Base-by-base conservation (phyloP, 164 flowering plant species). In the Umbilicus rupestris region DNA sequence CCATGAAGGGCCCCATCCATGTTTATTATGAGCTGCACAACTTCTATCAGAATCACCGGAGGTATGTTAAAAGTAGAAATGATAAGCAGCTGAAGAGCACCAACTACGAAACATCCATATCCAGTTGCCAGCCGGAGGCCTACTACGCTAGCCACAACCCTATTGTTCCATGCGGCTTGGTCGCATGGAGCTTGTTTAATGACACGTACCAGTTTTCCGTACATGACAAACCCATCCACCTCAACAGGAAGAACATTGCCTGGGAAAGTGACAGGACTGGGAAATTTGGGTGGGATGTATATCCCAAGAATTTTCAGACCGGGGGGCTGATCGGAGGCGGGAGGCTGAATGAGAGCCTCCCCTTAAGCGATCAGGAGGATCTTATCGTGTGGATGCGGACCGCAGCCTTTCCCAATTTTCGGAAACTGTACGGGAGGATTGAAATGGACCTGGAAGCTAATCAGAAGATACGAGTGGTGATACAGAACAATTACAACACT, bases 111-210 rank as follows among this genome's bases (percentile, higher is more conserved):
- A 68, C 55, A 68, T 69, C 77, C 0, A 76, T 79, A 7, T 63
- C 68, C 29, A 44, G 64, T 49, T 90, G 97, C 69, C 73, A 80
- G 22, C 97, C 98, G 31, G 93, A 94, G 74, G 85, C 72, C 31
- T 19, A 6, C 31, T 19, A 6, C 1, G 12, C 41, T 0, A 70
- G 73, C 66, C 79, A 77, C 1, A 20, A 26, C 15, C 74, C 91
- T 6, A 87, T 87, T 72, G 92, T 92, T 52, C 99, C 97, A 26
- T 95, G 98, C 76, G 99, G 99, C 75, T 92, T 95, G 47, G 86
- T 95, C 45, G 69, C 63, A 2, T 67, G 69, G 69, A 67, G 69
- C 44, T 37, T 95, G 78, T 95, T 95, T 72, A 95, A 95, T 71
- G 99, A 92, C 70, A 95, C 97, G 19, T 95, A 89, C 66, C 79